Evolutionary conservation across 2,329 filamentous ascomycete species (phyloP).

Genomic region (Thielaviopsis musarum): DNA sequence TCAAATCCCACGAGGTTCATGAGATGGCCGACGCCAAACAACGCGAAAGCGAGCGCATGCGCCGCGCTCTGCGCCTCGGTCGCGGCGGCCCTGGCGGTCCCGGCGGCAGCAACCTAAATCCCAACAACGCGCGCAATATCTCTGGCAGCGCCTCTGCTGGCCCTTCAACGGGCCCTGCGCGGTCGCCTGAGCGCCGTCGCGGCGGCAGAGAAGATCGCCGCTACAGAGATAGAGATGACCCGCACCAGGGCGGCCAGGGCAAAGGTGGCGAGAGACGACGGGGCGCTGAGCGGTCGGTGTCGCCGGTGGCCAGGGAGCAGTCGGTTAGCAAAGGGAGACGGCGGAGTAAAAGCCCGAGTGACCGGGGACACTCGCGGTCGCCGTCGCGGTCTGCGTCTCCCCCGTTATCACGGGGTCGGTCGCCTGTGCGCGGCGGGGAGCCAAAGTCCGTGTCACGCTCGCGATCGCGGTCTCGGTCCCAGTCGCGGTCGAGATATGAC

Average conservation of each 20-base stretch:
- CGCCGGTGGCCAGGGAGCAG: neutral
- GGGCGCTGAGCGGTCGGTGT: neutral
- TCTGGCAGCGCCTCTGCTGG: too few species aligned
- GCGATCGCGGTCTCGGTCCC: neutral
- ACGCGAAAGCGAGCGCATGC: slow-evolving; percentile 76
- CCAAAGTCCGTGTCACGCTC: neutral
- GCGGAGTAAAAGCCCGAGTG: neutral
- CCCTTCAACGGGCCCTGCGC: neutral
- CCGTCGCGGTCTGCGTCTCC: slow-evolving; percentile 1
- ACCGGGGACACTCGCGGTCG: neutral
- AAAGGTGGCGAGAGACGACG: neutral
- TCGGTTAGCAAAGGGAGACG: neutral
- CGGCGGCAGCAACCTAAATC: neutral
- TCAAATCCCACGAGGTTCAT: slow-evolving; percentile 91
- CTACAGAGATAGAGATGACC: slow-evolving; percentile 9
- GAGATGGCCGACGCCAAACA: slow-evolving; percentile 94
- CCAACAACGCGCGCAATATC: neutral
- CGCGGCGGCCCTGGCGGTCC: neutral
- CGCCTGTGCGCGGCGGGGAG: neutral
- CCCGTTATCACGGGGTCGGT: neutral
- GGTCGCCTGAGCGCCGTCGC: neutral
- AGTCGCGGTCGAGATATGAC: neutral
- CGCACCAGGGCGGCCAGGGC: neutral
- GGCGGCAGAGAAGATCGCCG: slow-evolving; percentile 1
- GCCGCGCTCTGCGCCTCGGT: slow-evolving; percentile 50